Base-by-base conservation (phyloP, 2,329 filamentous ascomycete species). In the Huntiella bhutanensis region DNA sequence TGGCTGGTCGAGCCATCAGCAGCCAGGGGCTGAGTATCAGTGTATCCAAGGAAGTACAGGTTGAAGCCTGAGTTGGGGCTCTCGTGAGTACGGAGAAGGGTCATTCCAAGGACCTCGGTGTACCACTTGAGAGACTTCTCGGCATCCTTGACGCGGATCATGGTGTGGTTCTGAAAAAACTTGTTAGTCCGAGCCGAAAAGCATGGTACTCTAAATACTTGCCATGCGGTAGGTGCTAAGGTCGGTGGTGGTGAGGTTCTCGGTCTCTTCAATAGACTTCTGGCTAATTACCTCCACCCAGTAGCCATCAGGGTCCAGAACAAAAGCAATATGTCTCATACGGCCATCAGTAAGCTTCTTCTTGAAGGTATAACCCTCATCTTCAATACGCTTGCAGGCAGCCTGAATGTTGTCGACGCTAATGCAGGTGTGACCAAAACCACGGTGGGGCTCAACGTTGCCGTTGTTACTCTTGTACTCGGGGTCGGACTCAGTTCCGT, bases 361-460 rank as follows among this genome's bases (percentile, higher is more conserved):
- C 70, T 96, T 85, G 64, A 96, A 98, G 52, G 73, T 73, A 65
- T 94, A 94, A 0, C 87, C 87, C 5, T 82, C 86, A 58, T 88
- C 82, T 61, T 93, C 85, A 51, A 98, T 72, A 48, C 87, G 74
- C 66, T 86, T 68, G 67, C 91, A 96, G 2, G 88, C 87, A 3
- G 81, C 84, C 64, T 93, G 82, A 52, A 95, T 80, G 60, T 84
- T 77, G 63, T 86, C 81, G 43, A 86, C 81, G 43, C 73, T 75
- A 59, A 96, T 78, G 56, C 83, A 88, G 16, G 86, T 75, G 61
- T 96, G 88, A 3, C 86, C 86, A 58, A 91, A 87, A 1, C 82
- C 82, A 45, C 77, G 80, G 60, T 82, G 66, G 2, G 86, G 87
- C 52, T 95, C 88, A n/a, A 70, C 73, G 66, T 98, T 98, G 56